Evolutionary conservation across 352 stramenopile species (phyloP).

Genomic region (Phytophthora capsici): DNA sequence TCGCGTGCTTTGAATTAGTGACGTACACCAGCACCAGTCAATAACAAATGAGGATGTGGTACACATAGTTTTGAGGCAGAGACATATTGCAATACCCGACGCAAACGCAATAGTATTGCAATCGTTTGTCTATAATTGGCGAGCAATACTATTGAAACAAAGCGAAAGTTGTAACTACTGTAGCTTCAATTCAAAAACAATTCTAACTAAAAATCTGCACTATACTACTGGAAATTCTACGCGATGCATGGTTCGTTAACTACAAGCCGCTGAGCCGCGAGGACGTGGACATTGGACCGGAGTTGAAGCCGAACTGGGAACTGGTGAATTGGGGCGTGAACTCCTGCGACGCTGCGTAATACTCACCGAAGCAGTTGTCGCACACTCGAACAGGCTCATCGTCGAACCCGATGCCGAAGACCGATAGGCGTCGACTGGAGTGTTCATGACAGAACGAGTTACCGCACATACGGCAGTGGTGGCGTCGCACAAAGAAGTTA

Average conservation of each 20-base stretch:
- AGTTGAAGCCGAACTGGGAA: constrained; percentile 34
- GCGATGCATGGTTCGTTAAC: neutral
- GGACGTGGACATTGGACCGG: constrained; percentile 36
- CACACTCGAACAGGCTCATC: constrained; percentile 87
- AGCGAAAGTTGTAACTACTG: neutral
- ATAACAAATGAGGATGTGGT: neutral
- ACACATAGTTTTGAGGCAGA: neutral
- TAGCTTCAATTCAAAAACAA: too few relatives aligned
- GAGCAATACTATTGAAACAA: neutral
- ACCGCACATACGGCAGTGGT: constrained; percentile 89
- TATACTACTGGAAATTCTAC: constrained; percentile 23
- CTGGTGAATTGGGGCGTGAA: constrained; percentile 24
- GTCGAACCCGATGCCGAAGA: constrained; percentile 84
- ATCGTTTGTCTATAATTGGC: too few relatives aligned
- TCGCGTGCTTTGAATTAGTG: constrained; percentile 4
- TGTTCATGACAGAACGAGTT: constrained; percentile 90
- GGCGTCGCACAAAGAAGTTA: constrained; percentile 82
- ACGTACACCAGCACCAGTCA: neutral
- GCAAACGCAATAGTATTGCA: neutral
- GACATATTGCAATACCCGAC: too few relatives aligned
- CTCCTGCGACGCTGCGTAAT: constrained; percentile 54
- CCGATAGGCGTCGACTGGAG: constrained; percentile 74
- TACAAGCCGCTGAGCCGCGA: constrained; percentile 44
- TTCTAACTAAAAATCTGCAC: constrained; percentile 1
- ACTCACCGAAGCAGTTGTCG: constrained; percentile 85